Base-by-base conservation (phyloP, 192 early-diverging fungal species). In the Fimicolochytrium jonesii region DNA sequence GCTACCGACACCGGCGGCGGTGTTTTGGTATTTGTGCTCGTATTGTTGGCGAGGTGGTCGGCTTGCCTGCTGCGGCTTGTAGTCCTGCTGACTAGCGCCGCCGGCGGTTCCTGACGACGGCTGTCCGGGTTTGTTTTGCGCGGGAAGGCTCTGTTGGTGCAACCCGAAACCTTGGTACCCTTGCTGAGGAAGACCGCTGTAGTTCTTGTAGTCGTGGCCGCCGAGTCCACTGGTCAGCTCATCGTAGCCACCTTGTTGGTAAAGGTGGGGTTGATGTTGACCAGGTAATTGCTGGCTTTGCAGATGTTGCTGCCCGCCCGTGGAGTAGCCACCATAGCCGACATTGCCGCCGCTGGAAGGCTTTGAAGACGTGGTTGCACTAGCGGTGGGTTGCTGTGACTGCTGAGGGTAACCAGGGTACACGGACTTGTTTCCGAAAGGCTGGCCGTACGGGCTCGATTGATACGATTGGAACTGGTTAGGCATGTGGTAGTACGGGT, bases 381-480 rank as follows among this genome's bases (percentile, higher is more conserved):
- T 34, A 18, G 45, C 23, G 13, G 59, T 26, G 20, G 70, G 66
- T 50, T 77, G 74, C 41, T 48, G 36, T 48, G 53, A 26, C 33
- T 67, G 53, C 47, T 66, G 58, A 28, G 71, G 73, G 66, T 93
- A 92, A 85, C 89, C 88, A 17, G 90, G 90, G 58, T 93, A 95
- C 80, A 91, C 86, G 34, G 76, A 82, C 81, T 95, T 93, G 78
- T 91, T 92, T 71, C 92, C 81, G 66, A 90, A 92, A 7, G 88
- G 91, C 69, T 93, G 91, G n/a, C 87, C 90, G 70, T 92, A 95
- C 6, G 80, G 80, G 1, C 87, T 88, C 67, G 86, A 85, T 59
- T 89, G 88, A 72, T 92, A 92, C 29, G 81, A 86, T 59, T 82
- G 85, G 80, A 85, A 92, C 73, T 92, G 88, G 73, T 85, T 82